Evolutionary conservation across 2,329 filamentous ascomycete species (phyloP).

Genomic region (Aspergillus intermedius): DNA sequence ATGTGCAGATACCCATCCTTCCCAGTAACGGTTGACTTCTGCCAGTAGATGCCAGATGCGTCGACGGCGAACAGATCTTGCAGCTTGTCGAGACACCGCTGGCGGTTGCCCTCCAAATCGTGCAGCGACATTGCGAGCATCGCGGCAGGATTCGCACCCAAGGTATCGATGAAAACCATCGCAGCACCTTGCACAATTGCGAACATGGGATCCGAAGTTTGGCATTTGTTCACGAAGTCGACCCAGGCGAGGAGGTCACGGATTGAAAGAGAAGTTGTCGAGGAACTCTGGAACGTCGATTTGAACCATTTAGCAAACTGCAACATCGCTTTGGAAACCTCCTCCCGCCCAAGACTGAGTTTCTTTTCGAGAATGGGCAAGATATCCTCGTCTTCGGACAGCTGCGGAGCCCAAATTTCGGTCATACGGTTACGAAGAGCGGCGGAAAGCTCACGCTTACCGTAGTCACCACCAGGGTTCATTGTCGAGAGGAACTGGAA

Average conservation of each 20-base stretch:
- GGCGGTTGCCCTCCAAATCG: slow-evolving; percentile 64
- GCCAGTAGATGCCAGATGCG: slow-evolving; percentile 59
- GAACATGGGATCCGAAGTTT: slow-evolving; percentile 43
- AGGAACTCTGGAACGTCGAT: slow-evolving; percentile 65
- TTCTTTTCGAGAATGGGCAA: slow-evolving; percentile 79
- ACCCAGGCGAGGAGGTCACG: slow-evolving; percentile 92
- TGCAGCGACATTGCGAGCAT: slow-evolving; percentile 67
- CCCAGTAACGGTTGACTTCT: slow-evolving; percentile 53
- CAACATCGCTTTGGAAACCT: slow-evolving; percentile 64
- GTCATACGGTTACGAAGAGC: slow-evolving; percentile 94
- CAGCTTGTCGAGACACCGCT: slow-evolving; percentile 66
- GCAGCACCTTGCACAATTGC: slow-evolving; percentile 76
- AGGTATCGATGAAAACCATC: slow-evolving; percentile 90
- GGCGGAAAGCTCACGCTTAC: slow-evolving; percentile 93
- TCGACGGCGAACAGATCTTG: slow-evolving; percentile 60
- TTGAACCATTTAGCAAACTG: slow-evolving; percentile 93
- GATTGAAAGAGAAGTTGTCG: slow-evolving; percentile 74
- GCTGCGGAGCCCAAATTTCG: slow-evolving; percentile 92
- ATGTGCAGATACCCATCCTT: slow-evolving; percentile 54
- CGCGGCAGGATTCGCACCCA: slow-evolving; percentile 90
- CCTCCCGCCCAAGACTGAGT: slow-evolving; percentile 50
- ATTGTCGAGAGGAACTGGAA: slow-evolving; percentile 98
- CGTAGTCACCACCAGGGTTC: slow-evolving; percentile 98
- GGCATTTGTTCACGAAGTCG: slow-evolving; percentile 73
- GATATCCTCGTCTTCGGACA: slow-evolving; percentile 80